Percentiles rank a stretch among this genome's conserved stretches.
Conservation (phyloP, 2,329 filamentous ascomycete species). For the Zelopaecilomyces penicillatus region DNA sequence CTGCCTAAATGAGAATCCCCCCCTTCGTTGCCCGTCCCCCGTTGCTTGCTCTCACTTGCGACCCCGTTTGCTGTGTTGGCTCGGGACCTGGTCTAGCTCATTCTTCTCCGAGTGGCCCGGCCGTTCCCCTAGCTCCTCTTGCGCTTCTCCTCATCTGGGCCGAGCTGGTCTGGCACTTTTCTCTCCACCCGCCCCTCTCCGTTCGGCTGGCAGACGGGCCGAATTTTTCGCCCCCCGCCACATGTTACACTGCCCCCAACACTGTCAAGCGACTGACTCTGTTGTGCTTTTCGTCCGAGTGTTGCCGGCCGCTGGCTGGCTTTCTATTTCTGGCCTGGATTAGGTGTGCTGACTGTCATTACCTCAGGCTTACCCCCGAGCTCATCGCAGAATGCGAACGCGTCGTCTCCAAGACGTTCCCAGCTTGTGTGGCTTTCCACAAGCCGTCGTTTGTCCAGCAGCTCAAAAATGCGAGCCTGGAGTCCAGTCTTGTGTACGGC, state of each 20-base stretch:
- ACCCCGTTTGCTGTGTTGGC: neutral
- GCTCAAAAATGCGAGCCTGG: conserved; percentile 47
- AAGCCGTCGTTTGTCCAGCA: conserved; percentile 55
- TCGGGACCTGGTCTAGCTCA: conserved; percentile 1
- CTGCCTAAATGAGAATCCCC: neutral
- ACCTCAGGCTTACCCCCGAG: conserved; percentile 43
- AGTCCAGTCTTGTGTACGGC: conserved; percentile 49
- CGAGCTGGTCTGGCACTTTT: conserved; percentile 4
- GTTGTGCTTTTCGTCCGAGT: neutral
- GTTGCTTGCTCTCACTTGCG: neutral
- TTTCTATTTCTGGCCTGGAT: too few relatives aligned
- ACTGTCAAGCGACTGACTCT: too few relatives aligned
- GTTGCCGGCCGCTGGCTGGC: neutral
- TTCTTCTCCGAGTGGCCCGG: conserved; percentile 9
- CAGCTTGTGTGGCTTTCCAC: conserved; percentile 54
- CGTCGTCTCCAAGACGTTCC: conserved; percentile 52
- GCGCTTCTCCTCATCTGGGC: conserved; percentile 1
- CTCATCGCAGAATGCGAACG: conserved; percentile 51
- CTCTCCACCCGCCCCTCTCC: conserved; percentile 7
- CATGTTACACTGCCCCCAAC: neutral
- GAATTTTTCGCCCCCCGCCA: conserved; percentile 1
- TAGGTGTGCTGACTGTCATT: neutral
- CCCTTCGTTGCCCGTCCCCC: neutral
- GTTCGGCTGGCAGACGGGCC: conserved; percentile 8
- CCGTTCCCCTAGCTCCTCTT: conserved; percentile 4